Base-by-base conservation (phyloP, 2,329 filamentous ascomycete genomes). In the Huntiella decipiens region DNA sequence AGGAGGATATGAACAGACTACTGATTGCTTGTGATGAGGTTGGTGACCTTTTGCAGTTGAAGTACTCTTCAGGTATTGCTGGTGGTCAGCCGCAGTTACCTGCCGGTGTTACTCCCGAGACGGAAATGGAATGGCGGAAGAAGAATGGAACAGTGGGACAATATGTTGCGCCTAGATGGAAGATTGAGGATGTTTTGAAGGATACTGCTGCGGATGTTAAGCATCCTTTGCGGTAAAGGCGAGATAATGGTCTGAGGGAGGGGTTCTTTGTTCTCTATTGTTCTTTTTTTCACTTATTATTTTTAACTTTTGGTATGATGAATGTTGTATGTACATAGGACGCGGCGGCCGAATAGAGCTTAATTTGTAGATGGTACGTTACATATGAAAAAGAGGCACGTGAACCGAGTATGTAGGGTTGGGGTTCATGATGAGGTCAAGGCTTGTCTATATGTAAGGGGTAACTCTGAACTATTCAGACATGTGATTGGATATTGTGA, bases 51-150 rank as follows among this genome's bases (percentile, higher is more conserved):
- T 66, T 98, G 47, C 87, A 96, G 63, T 71, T 98, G 58, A 96
- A 95, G 66, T 95, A 93, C 65, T 93, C 86, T n/a, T 92, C 83
- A 11, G 91, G 91, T 53, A 76, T 95, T 56, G 88, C 91, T 10
- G 91, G 91, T 52, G 91, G 91, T 48, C 75, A 82, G 34, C 74
- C 84, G 43, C 79, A 82, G 6, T 68, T 88, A 2, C 77, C 79
- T 3, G 79, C 82, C 33, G 81, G 76, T 12, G 68, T 84, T 35
- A 71, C 73, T 0, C 70, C 76, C 7, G 77, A 88, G 57, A 77
- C 79, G 59, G 82, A 92, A 61, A 66, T 71, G 51, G 74, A 82
- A 55, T 76, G 76, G 70, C 66, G 71, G 47, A 70, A 68, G 55
- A 67, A 68, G 46, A 73, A 71, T 41, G 73, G 73, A 36, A 61